Percentiles rank a stretch among this genome's conserved stretches.
phyloP scores from a whole-genome alignment of 495 filamentous ascomycete species.

The Glutinoglossum americanum region DNA sequence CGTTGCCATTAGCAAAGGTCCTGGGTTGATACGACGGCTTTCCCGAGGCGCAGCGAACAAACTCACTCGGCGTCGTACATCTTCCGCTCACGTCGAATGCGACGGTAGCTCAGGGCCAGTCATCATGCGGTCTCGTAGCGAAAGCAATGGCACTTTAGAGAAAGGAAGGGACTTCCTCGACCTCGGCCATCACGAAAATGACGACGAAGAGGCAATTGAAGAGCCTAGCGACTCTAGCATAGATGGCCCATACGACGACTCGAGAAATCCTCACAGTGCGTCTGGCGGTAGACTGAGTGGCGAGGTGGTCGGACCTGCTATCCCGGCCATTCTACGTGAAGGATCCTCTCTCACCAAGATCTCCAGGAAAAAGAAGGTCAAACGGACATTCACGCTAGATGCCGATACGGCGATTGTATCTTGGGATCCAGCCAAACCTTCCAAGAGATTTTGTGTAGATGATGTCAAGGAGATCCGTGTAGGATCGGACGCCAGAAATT shows the following conservation, averaged over 20 bases:
- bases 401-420: slow-evolving; percentile 60
- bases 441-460: slow-evolving; percentile 78
- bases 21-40: slow-evolving; percentile 41
- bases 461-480: slow-evolving; percentile 79
- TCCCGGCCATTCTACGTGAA: slow-evolving; percentile 46
- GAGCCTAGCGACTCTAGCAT: neutral
- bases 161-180: slow-evolving; percentile 27
- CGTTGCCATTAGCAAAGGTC: slow-evolving; percentile 26
- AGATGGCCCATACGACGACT: neutral
- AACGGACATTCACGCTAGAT: slow-evolving; percentile 49
- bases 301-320: slow-evolving; percentile 39
- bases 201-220: slow-evolving; percentile 36
- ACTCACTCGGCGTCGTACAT: slow-evolving; percentile 41
- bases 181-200: slow-evolving; percentile 43
- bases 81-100: slow-evolving; percentile 47
- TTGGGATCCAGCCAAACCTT: slow-evolving; percentile 61
- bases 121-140: slow-evolving; percentile 66
- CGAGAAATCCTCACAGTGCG: neutral
- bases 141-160: slow-evolving; percentile 52
- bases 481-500: slow-evolving; percentile 70
- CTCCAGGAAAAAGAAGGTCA: slow-evolving; percentile 57
- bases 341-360: slow-evolving; percentile 63
- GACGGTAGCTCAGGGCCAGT: slow-evolving; percentile 80
- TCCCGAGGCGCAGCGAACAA: slow-evolving; percentile 44
- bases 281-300: neutral